phyloP scores from a whole-genome alignment of 2,329 filamentous ascomycete species.

The Cercospora janseana region DNA sequence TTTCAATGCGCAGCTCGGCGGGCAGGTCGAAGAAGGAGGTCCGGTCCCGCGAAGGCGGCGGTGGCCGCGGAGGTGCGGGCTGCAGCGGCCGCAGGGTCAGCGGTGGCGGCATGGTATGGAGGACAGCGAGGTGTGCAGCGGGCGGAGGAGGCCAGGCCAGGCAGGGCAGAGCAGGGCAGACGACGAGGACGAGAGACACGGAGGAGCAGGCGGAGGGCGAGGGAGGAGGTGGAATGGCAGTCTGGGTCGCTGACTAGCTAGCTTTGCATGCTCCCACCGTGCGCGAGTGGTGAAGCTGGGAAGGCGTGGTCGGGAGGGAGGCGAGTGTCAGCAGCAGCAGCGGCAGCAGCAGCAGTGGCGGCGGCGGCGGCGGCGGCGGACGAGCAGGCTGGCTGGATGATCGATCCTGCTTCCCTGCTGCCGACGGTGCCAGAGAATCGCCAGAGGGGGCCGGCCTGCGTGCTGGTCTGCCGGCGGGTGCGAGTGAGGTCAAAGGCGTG shows the following conservation, averaged over 20 bases:
- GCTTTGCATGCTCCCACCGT: conserved; percentile 11
- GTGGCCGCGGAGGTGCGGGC: conserved; percentile 12
- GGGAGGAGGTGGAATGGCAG: conserved; percentile 5
- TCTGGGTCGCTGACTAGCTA: conserved; percentile 14
- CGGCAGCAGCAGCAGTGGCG: too few relatives aligned
- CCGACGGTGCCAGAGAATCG: conserved; percentile 9
- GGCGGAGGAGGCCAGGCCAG: conserved; percentile 4
- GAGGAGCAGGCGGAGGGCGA: conserved; percentile 6
- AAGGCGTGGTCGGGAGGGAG: conserved; percentile 14
- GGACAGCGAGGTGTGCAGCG: conserved; percentile 15
- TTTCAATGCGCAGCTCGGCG: conserved; percentile 36
- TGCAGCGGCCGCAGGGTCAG: conserved; percentile 24
- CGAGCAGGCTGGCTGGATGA: conserved; percentile 12
- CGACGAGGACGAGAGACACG: too few relatives aligned
- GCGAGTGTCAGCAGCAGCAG: conserved; percentile 7
- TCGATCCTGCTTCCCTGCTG: conserved; percentile 4
- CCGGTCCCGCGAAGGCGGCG: conserved; percentile 12
- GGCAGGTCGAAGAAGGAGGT: conserved; percentile 34
- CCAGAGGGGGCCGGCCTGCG: conserved; percentile 6
- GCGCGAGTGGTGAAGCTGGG: conserved; percentile 8
- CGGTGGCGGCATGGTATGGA: conserved; percentile 17
- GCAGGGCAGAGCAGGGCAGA: too few relatives aligned
- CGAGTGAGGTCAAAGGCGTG: conserved; percentile 3
- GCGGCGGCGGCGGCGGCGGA: background rate
- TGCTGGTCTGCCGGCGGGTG: too few relatives aligned